These are phyloP conservation scores for Fraxinus platypoda DNA, from an alignment of 305 asterid species.

Conservation along the genomic window DNA sequence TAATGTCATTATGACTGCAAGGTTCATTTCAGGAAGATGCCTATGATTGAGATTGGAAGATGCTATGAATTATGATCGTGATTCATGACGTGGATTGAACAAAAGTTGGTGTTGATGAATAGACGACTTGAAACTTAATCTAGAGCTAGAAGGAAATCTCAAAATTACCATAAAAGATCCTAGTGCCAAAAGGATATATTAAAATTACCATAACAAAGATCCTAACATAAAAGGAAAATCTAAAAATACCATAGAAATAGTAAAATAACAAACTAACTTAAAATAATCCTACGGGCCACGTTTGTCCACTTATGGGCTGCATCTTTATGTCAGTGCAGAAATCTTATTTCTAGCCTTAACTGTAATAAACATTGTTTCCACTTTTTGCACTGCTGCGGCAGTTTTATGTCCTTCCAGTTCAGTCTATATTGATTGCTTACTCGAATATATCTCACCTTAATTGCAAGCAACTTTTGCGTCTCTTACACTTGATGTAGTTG, in stretches of 20 bases:
- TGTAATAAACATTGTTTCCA: background rate
- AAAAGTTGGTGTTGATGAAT: background rate
- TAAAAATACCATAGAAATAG: background rate
- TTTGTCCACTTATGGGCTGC: background rate
- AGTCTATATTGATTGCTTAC: background rate
- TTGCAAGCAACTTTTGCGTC: background rate
- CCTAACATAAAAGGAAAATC: background rate
- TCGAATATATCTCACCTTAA: background rate
- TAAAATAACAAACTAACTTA: background rate
- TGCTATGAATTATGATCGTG: background rate
- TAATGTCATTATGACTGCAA: background rate
- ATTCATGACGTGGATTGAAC: background rate
- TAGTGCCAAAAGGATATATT: background rate
- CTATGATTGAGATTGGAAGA: too few species aligned
- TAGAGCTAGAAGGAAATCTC: background rate
- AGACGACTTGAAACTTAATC: background rate
- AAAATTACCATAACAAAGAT: background rate
- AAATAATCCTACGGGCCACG: background rate
- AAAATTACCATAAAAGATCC: background rate
- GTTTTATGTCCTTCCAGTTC: background rate
- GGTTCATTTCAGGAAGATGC: background rate
- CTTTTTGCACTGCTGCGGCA: background rate
- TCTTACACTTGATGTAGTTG: background rate
- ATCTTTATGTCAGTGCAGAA: background rate
- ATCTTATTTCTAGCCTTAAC: background rate